Base-by-base conservation (phyloP, 441 rosid genomes). In the Bruguiera hainesii region DNA sequence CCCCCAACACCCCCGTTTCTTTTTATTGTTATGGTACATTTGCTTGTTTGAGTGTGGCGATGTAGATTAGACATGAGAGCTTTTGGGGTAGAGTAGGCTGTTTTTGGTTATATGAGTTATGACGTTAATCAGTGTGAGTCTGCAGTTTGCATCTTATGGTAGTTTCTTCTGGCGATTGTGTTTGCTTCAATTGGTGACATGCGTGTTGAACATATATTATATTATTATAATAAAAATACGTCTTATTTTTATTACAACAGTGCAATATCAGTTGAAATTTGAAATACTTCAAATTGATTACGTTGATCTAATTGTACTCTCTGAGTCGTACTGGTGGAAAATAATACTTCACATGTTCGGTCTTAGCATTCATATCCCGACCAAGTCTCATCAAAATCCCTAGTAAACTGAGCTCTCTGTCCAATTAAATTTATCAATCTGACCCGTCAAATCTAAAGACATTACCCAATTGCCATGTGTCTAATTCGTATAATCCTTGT, bases 401-500 rank as follows among this genome's bases (percentile, higher is more conserved):
- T 19, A 19, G 9, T 19, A 18, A 23, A 15, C 2, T 57, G 25
- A 3, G 7, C 10, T 64, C 10, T 58, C 11, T 16, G 42, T n/a
- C 1, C 16, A 8, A 28, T 29, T 35, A 61, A 18, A 23, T 39
- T 48, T 35, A 21, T 61, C 49, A 28, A 31, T 73, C 42, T 29
- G 28, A 49, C 19, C 66, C 60, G 60, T 73, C 58, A 42, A 61
- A 64, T 68, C 55, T 21, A 29, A 28, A 4, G 65, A 37, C 60
- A 3, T 37, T 53, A 66, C 53, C 30, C 68, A 68, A 23, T 64
- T 53, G 19, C 28, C 31, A 73, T 65, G 21, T 3, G 46, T 37
- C 46, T 35, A 37, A 37, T 37, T 37, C 4, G 2, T 10, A 2
- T 10, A 37, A 11, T 37, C 0, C 37, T 39, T 39, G 46, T 9